Evolutionary conservation across 768 basidiomycete species (phyloP), one percentile per base, ranked within the genome.

Genomic region (Agrocybe praecox): DNA sequence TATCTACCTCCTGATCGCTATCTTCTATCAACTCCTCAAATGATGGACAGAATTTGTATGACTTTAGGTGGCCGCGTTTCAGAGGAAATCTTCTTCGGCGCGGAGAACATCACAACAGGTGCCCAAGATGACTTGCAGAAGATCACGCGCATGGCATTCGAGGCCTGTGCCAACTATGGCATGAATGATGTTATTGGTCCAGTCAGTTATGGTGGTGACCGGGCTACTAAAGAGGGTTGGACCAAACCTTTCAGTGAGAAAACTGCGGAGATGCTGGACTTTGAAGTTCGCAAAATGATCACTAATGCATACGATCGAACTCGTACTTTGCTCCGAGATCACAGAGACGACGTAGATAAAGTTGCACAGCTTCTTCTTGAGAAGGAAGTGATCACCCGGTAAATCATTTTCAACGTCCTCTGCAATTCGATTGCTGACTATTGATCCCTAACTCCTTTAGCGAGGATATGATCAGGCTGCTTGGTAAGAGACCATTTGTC

Each of bases 51-150:
- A 53, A 98, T 99, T 77, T 96, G 94, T 73, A 98, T 98, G 94
- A 98, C 97, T 0, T 83, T 99, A 21, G 97, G 97, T 55, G 97
- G 97, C 11, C 91, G 97, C 51, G 96, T 98, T 8, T 91, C 96
- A 0, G 97, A 99, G 74, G 97, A 99, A 73, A 96, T 99, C 56
- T 97, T 98, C 79, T 99, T 99, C 68, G 93, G 93, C 18, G 57
- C 69, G 6, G 89, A 89, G 66, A 92, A 94, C 64, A 96, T 99
- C 71, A 99, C 97, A 1, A 96, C 96, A 2, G 97, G 97, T 59
- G 97, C 97, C 2, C 95, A 98, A 74, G 97, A 99, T 66, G 97
- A 99, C 69, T 78, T 99, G 43, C 94, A 96, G 74, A 98, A 98
- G 77, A 96, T 99, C 59, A 98, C 97, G 3, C 85, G 89, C 57